Base-by-base conservation (phyloP, 2,329 filamentous ascomycete species). In the Neoarthrinium moseri region DNA sequence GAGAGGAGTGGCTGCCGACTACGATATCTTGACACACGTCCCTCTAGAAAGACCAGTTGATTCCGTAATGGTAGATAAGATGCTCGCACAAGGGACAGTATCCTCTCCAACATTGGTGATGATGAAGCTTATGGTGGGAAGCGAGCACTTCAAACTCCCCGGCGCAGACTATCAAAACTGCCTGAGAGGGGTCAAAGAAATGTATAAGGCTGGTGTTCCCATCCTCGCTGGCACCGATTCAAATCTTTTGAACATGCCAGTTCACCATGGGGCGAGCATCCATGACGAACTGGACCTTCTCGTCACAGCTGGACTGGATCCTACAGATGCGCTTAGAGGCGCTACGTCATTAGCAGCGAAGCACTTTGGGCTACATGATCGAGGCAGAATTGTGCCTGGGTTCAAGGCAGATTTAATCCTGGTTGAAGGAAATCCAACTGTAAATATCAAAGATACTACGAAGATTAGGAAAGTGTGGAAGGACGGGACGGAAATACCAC, bases 211-310 rank as follows among this genome's bases (percentile, higher is more conserved):
- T 5, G 60, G 62, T 6, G 57, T 64, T 18, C 49, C 52, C 6
- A 59, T 67, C 27, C 47, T 60, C 8, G 59, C 58, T 6, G 63
- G 64, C 2, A 64, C 63, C 13, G 61, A 61, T 13, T 52, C 63
- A 23, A 38, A 55, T 21, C 35, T 38, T 22, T 34, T 49, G 4
- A 27, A 53, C 11, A 22, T 55, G 30, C 50, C 52, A 21, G 41
- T 58, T 22, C 56, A 55, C 8, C 56, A 51, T 15, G 56, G 57
- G 17, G 44, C 35, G 13, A 47, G 51, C 34, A 49, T 63, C 11
- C 60, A 63, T 30, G 42, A 53, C 13, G 59, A 64, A 41, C 48
- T 65, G 33, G 43, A 54, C 32, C 45, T 57, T 17, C 40, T 63
- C 3, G 54, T 56, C 5, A 48, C 50, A 27, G 52, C 55, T 0